Base-by-base conservation (phyloP, 2,329 filamentous ascomycete species). In the Huntiella abstrusa region DNA sequence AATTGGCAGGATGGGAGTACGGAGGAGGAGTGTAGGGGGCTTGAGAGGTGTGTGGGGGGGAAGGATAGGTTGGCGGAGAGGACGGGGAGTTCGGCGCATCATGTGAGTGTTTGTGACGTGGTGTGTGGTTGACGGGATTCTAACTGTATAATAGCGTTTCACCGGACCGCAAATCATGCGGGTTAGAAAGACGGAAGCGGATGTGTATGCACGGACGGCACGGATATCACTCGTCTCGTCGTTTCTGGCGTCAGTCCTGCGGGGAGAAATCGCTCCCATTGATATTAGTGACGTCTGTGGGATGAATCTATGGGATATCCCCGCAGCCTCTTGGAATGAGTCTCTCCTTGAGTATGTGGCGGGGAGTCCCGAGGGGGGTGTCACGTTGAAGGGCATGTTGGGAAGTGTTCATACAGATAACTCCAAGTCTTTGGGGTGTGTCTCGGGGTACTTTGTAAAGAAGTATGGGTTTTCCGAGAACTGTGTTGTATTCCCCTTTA, bases 1-100 rank as follows among this genome's bases (percentile, higher is more conserved):
- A 98, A 96, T 61, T 98, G 91, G 91, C 91, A 96, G 64, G 91
- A 98, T 60, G 81, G 87, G 51, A 94, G 86, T 63, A 96, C 91
- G 2, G 86, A 95, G 64, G 70, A 70, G 53, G 83, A 98, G 64
- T 95, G 87, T 58, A 86, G 95, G 59, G 70, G 74, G 52, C 96
- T 96, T 57, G 87, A 96, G 60, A 70, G 66, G 4, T 66, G 68
- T 45, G 64, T 95, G 5, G 83, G 82, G 1, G 68, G 68, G 5
- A 67, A 73, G 2, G 70, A 80, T 55, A 69, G 70, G 51, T 64
- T 98, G 54, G 91, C 91, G 0, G 63, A 80, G 45, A 75, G 74
- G 15, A 95, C 91, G 7, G 91, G 91, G 28, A 95, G 88, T 59
- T 81, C 86, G 53, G 91, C 91, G 3, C 91, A 98, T 64, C 91